Base-by-base conservation (phyloP, 352 stramenopile species). In the Sclerospora graminicola region DNA sequence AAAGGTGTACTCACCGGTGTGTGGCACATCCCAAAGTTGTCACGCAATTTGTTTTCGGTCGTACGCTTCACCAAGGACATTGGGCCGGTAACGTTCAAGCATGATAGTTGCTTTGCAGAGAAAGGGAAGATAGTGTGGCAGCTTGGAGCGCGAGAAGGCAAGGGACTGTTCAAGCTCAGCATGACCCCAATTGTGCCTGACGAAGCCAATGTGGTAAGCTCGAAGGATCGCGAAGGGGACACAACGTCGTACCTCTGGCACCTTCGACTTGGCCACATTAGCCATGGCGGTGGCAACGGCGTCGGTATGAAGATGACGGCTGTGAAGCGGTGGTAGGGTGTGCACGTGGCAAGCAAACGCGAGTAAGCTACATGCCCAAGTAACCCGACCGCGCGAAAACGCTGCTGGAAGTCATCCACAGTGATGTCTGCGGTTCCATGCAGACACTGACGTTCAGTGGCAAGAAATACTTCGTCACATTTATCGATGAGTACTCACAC, bases 381-480 rank as follows among this genome's bases (percentile, higher is more conserved):
- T 38, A 9, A 24, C 32, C 32, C 2, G 2, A 10, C 4, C 15
- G 16, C 11, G 32, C 14, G 3, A 38, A 16, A 24, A 38, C 21
- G 7, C 32, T 24, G 14, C 7, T 38, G 4, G 32, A 23, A 9
- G 32, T 38, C 15, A 38, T 38, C 20, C 16, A 38, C 32, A 38
- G 13, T 38, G 32, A 38, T 34, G 40, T 42, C 15, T 39, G 39
- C 23, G 27, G 23, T 38, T 16, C 39, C 16, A 54, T 54, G 39
- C 11, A 41, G 20, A 41, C 24, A 8, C 13, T 26, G 9, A 48
- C 32, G 0, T 46, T 45, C 16, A 21, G 26, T 34, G 23, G 32
- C 18, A 54, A 44, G 13, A 7, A 15, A 13, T 36, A 45, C 28
- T 48, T 43, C 8, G 32, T 43, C 3, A 37, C 23, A 1, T 43